Conservation (phyloP, 2,329 filamentous ascomycete species). For the Aquanectria penicillioides region DNA sequence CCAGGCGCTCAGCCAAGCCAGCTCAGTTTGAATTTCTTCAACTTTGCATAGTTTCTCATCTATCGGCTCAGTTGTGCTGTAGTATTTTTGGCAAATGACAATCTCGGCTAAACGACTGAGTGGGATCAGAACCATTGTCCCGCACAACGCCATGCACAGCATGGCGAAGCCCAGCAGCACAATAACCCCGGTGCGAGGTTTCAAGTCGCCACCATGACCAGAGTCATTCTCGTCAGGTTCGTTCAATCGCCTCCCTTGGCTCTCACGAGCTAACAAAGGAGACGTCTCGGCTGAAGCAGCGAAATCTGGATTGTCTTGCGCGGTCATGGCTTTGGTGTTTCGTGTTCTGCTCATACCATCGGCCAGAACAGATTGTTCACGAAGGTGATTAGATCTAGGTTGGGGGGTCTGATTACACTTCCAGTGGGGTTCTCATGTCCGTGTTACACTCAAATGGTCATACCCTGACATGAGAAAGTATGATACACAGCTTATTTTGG, state of each 20-base stretch:
- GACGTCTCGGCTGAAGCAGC: background rate
- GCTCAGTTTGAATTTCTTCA: background rate
- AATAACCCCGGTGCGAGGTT: background rate
- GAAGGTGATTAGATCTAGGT: too few species aligned
- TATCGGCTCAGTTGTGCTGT: background rate
- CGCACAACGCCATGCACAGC: background rate
- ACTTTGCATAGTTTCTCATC: slow-evolving; percentile 1
- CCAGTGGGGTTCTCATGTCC: too few species aligned
- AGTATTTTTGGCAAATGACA: background rate
- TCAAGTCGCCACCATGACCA: background rate
- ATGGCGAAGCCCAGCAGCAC: slow-evolving; percentile 1
- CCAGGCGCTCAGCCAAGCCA: background rate
- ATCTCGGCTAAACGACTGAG: background rate
- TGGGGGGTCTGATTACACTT: too few species aligned
- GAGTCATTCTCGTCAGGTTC: background rate
- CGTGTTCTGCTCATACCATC: background rate
- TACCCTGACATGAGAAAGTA: too few species aligned
- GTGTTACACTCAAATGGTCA: too few species aligned
- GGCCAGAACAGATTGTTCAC: too few species aligned
- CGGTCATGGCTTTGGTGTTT: background rate
- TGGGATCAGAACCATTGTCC: background rate
- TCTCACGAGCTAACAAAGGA: background rate
- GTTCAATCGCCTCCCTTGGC: background rate
- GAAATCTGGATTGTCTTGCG: background rate
- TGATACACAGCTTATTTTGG: too few species aligned